These are phyloP conservation scores for Friedmanniomyces simplex DNA, from an alignment of 495 filamentous ascomycete species.

Conservation along the genomic window DNA sequence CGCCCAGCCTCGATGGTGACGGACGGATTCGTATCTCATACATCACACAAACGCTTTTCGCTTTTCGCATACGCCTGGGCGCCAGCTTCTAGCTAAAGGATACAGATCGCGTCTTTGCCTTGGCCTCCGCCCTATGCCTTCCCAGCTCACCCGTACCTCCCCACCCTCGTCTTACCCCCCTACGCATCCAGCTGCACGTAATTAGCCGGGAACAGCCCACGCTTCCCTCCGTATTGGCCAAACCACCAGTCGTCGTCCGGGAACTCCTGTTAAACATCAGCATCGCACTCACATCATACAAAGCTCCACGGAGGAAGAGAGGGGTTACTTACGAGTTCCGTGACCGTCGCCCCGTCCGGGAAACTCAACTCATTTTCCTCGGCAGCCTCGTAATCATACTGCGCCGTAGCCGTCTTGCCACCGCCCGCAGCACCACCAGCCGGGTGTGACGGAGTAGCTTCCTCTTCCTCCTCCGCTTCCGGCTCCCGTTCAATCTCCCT, in stretches of 20 bases:
- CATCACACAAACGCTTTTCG: not conserved
- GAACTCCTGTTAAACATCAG: constrained; percentile 57
- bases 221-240: constrained; percentile 66
- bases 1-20: too few species aligned
- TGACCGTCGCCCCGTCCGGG: constrained; percentile 74
- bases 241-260: constrained; percentile 99
- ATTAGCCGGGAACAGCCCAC: constrained; percentile 65
- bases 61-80: not conserved
- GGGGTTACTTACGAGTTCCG: constrained; percentile 52
- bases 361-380: constrained; percentile 97
- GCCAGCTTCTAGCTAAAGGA: too few species aligned
- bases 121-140: too few species aligned
- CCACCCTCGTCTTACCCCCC: not conserved
- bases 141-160: not conserved
- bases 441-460: constrained; percentile 29
- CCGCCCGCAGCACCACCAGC: constrained; percentile 24
- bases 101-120: too few species aligned
- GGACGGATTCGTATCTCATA: not conserved
- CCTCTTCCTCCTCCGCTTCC: not conserved
- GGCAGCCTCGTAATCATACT: constrained; percentile 95
- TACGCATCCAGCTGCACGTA: constrained; percentile 39
- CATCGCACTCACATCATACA: not conserved
- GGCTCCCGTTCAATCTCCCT: constrained; percentile 25
- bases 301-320: constrained; percentile 10
- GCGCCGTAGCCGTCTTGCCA: constrained; percentile 62